Evolutionary conservation across 805 yeast genomes (phyloP).

Genomic region (Nadsonia fulvescens): DNA sequence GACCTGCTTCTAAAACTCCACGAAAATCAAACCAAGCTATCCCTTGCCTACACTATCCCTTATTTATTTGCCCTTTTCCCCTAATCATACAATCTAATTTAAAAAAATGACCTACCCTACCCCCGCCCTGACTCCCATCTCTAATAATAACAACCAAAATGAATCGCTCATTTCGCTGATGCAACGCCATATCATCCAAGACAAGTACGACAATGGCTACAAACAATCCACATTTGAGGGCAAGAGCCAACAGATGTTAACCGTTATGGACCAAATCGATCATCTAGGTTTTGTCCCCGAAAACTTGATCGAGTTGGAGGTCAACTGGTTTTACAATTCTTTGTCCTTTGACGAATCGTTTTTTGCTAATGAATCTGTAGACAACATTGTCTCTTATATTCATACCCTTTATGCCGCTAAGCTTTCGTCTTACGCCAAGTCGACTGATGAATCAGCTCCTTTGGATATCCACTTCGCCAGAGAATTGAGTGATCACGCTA

Average conservation of each 20-base stretch:
- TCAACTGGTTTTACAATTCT: conserved; percentile 72
- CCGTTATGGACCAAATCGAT: conserved; percentile 65
- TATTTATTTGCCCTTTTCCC: too few species aligned
- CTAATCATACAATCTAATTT: too few species aligned
- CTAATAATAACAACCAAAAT: too few species aligned
- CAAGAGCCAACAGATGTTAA: conserved; percentile 1
- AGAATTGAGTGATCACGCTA: conserved; percentile 73
- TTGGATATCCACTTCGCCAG: conserved; percentile 64
- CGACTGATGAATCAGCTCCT: conserved; percentile 28
- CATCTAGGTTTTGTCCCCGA: conserved; percentile 82
- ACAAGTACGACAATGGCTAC: too few species aligned
- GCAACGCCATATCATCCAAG: too few species aligned
- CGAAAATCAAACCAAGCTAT: too few species aligned
- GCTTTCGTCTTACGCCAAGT: conserved; percentile 67
- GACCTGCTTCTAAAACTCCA: too few species aligned
- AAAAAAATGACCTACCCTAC: too few species aligned
- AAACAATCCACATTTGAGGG: too few species aligned
- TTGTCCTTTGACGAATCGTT: conserved; percentile 86
- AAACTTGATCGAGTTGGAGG: conserved; percentile 64
- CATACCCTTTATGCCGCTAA: conserved; percentile 85
- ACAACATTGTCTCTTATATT: conserved; percentile 66
- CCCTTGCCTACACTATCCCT: too few species aligned
- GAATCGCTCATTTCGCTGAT: too few species aligned
- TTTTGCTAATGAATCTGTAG: conserved; percentile 71
- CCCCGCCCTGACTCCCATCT: too few species aligned